Evolutionary conservation across 352 stramenopile genomes (phyloP), one percentile per base, ranked within the genome.

Genomic region (Phytophthora capsici): DNA sequence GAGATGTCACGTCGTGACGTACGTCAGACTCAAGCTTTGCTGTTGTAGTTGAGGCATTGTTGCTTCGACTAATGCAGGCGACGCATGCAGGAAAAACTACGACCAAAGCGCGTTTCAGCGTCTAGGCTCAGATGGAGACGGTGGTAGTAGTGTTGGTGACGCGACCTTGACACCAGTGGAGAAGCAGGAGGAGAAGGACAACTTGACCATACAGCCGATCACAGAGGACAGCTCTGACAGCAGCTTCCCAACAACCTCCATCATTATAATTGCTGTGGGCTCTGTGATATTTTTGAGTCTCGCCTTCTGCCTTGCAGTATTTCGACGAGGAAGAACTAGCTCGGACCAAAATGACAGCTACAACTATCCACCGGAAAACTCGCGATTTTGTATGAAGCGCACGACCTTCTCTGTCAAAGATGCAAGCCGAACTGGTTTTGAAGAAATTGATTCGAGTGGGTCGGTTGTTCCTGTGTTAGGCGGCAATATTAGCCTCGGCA

Each of bases 381-480:
- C 57, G 37, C 63, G 57, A 9, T 52, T 50, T 1, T 56, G 49
- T 17, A 63, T 71, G 47, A 77, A 77, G 44, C 58, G 63, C 16
- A 66, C 47, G 38, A 77, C 69, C 14, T 67, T 70, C 20, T 49
- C 57, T 13, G 63, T 73, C 19, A 36, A 57, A 0, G 57, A 69
- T 4, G 6, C 20, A 16, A 54, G n/a, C 25, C 44, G 47, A 16
- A 59, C 28, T 32, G 32, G 46, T 12, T 25, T 65, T 3, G 63
- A 63, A 2, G 57, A 63, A 12, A 47, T 69, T 20, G 57, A 70
- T n/a, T 76, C 68, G 1, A 66, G 22, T 9, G 63, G 46, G 1
- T 73, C 69, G 0, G 49, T 66, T 17, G 58, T 77, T 4, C 57
- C 69, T 28, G 63, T 77, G 16, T 37, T 77, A 6, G 64, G 48